These are phyloP conservation scores for Thielaviopsis ethacetica DNA, from an alignment of 2,329 filamentous ascomycete genomes.

Conservation along the genomic window DNA sequence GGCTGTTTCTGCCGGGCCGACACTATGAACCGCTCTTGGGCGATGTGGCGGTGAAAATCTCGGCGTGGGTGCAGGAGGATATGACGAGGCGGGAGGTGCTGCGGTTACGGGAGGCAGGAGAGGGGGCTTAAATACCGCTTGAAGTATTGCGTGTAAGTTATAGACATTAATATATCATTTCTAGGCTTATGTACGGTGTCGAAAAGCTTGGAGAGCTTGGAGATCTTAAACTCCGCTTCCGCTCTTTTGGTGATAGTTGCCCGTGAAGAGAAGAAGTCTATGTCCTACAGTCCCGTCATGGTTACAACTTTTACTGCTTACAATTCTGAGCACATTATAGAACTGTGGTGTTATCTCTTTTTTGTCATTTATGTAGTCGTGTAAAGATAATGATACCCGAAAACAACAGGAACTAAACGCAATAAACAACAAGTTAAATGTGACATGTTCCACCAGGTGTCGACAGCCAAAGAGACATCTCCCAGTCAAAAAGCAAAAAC, in stretches of 20 bases:
- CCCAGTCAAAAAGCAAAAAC: neutral
- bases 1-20: constrained; percentile 57
- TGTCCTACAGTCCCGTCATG: no score
- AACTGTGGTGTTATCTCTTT: neutral
- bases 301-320: no score
- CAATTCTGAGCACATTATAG: no score
- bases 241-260: no score
- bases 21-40: constrained; percentile 66
- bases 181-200: no score
- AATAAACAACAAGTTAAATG: neutral
- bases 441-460: neutral
- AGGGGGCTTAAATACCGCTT: neutral
- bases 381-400: neutral
- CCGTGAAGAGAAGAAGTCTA: no score
- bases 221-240: no score
- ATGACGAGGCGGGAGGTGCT: constrained; percentile 24
- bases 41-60: constrained; percentile 50
- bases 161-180: neutral
- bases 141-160: neutral
- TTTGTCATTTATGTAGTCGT: neutral
- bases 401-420: neutral
- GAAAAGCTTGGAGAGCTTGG: no score
- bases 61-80: constrained; percentile 54
- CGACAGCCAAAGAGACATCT: no score
- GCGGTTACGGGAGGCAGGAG: neutral